phyloP scores from a whole-genome alignment of 116 monocot genomes.

The Posidonia oceanica region DNA sequence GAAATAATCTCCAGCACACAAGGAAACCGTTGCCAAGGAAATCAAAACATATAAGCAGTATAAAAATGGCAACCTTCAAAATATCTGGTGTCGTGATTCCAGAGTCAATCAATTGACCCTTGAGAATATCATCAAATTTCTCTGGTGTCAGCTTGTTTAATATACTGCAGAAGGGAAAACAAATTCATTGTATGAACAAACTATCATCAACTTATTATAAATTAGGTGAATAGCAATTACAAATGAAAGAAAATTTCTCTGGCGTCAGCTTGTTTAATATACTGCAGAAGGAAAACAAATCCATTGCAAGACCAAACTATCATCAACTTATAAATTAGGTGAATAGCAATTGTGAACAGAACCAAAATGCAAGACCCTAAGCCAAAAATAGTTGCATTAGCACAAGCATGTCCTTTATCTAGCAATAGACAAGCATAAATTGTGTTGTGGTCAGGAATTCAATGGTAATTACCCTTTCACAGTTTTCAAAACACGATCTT shows the following conservation, averaged over 20 bases:
- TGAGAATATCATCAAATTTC: constrained; percentile 93
- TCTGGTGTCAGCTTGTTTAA: constrained; percentile 95
- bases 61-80: constrained; percentile 40
- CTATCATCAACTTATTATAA: neutral
- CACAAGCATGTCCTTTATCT: neutral
- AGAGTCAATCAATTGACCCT: constrained; percentile 80
- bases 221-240: too few species aligned
- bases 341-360: neutral
- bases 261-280: too few species aligned
- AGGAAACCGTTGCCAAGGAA: neutral
- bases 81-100: constrained; percentile 88
- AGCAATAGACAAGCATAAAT: too few species aligned
- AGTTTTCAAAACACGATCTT: constrained; percentile 76
- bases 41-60: neutral
- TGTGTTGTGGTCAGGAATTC: neutral
- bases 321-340: too few species aligned
- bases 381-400: neutral
- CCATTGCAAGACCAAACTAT: too few species aligned
- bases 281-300: too few species aligned
- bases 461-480: constrained; percentile 68
- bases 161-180: constrained; percentile 35
- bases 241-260: too few species aligned
- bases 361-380: neutral
- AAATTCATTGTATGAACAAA: neutral
- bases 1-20: neutral